Evolutionary conservation across 768 basidiomycete species (phyloP).

Genomic region (Podaxis mareebaensis): DNA sequence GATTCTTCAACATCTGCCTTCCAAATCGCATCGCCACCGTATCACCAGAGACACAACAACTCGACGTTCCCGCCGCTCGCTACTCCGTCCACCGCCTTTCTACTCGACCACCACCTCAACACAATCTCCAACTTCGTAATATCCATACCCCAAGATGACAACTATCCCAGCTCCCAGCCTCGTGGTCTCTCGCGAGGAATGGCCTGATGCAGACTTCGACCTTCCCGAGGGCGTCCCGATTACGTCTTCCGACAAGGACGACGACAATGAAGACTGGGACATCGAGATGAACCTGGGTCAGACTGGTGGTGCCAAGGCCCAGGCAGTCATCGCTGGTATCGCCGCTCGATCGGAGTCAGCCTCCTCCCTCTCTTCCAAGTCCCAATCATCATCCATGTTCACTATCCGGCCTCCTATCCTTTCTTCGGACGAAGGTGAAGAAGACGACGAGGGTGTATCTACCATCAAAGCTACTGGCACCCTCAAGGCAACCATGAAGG

Average conservation of each 20-base stretch:
- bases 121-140: conserved; percentile 16
- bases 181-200: conserved; percentile 66
- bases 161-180: conserved; percentile 60
- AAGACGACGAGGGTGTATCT: conserved; percentile 83
- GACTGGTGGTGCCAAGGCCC: conserved; percentile 52
- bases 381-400: conserved; percentile 32
- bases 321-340: conserved; percentile 37
- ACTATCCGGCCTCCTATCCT: conserved; percentile 68
- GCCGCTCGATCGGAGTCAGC: conserved; percentile 39
- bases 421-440: conserved; percentile 49
- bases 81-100: not conserved
- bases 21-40: conserved; percentile 1
- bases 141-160: conserved; percentile 42
- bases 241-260: conserved; percentile 66
- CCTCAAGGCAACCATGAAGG: conserved; percentile 30
- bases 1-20: not conserved
- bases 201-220: conserved; percentile 88
- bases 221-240: conserved; percentile 74
- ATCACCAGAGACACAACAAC: not conserved
- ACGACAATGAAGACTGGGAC: conserved; percentile 80
- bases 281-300: conserved; percentile 68
- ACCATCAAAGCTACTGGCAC: conserved; percentile 72
- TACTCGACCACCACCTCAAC: conserved; percentile 16
- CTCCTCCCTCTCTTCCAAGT: conserved; percentile 33
- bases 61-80: conserved; percentile 11